Evolutionary conservation across 306 rosid species (phyloP), one percentile per base, ranked within the genome.

Genomic region (Vigna mungo): DNA sequence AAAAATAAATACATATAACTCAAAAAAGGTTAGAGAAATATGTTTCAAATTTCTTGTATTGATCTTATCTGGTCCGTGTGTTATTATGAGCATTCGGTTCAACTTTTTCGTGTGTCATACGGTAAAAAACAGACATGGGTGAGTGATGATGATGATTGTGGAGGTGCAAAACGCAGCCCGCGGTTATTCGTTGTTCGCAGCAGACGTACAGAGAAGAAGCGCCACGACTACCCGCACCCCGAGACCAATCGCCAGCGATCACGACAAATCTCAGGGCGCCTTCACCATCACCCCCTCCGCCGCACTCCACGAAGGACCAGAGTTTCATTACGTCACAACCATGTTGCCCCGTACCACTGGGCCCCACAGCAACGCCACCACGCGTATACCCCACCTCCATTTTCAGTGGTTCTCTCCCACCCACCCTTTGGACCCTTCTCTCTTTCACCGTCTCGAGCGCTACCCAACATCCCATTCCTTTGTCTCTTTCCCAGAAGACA

Each of bases 101-200:
- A 59, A 47, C 37, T 60, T 65, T 71, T 61, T 54, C 55, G 16
- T 78, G 34, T 68, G 25, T 37, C 34, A 20, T 16, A 64, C 44
- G 61, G 56, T 30, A 81, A 63, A 30, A 48, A 68, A 72, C 37
- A 78, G 68, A 46, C 66, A 67, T 81, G 70, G 85, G 76, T 49
- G 59, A 44, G 71, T 56, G 81, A 81, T 21, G 60, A 54, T 7
- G 84, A 76, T 13, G 72, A 44, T 44, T 12, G 68, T 52, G 75
- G 83, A 79, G 87, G 84, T 89, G 76, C 88, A 32, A 88, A 80
- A 68, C 68, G 64, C 54, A 69, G 72, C 68, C 14, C 85, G 75
- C 97, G 84, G 91, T 85, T 86, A 88, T 86, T 88, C 82, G 86
- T 85, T 82, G 80, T 74, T 78, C 76, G 86, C 70, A 87, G 87